Base-by-base conservation (phyloP, 768 basidiomycete species). In the Suillus weaverae region DNA sequence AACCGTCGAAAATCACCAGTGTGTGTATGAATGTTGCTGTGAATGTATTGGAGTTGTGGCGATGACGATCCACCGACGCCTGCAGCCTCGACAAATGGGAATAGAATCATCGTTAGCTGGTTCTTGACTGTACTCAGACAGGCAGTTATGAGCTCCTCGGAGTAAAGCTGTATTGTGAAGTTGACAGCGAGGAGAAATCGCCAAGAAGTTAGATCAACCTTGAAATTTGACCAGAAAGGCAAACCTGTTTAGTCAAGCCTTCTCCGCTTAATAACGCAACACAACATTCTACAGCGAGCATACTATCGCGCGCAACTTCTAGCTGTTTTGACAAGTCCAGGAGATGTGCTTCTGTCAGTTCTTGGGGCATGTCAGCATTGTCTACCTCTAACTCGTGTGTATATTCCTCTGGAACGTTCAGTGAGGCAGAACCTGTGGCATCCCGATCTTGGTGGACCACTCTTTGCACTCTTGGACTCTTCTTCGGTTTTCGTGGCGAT, bases 121-220 rank as follows among this genome's bases (percentile, higher is more conserved):
- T 90, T 91, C 73, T 96, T 95, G 66, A 95, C 83, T 0, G 89
- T 81, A 50, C 78, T 81, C 20, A 98, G 81, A 77, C 95, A 94
- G 0, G 85, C 80, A 0, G 88, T 88, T 66, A 99, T 93, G 13
- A 95, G 82, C 73, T 99, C 97, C 74, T 98, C 95, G 0, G 97
- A 97, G 75, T 97, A 97, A 10, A 98, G 79, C 91, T 96, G 71
- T 8, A 39, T 41, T 20, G 26, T 18, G 39, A 41, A 32, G 16
- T 30, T 59, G 39, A 41, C 26, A 41, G 6, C 11, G 11, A 20
- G 33, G 39, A 20, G 16, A 22, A 53, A 38, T 56, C 26, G 39
- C 63, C 33, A 9, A 62, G 36, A 14, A 33, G 36, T 10, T 16
- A 38, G 30, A 64, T 44, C 36, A 56, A 56, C 14, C 20, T 20